Conservation (phyloP, 805 yeast species). For the Schwanniomyces polymorphus region DNA sequence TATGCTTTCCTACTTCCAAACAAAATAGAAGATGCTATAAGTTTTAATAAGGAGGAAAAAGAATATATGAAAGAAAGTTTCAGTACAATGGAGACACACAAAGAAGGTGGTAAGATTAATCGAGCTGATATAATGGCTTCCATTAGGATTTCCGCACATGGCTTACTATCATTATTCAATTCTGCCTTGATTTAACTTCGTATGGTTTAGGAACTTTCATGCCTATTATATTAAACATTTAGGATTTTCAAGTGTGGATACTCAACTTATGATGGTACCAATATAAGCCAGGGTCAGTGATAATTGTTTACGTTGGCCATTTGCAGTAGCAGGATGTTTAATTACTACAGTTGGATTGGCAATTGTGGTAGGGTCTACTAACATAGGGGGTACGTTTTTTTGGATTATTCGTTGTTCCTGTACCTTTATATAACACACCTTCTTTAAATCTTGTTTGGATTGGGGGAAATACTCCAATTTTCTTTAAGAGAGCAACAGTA, state of each 20-base stretch:
- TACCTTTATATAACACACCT: conserved; percentile 35
- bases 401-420: conserved; percentile 34
- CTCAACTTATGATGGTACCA: conserved; percentile 43
- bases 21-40: conserved; percentile 38
- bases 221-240: conserved; percentile 38
- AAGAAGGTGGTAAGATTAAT: conserved; percentile 29
- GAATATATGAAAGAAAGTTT: conserved; percentile 34
- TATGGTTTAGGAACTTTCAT: conserved; percentile 45
- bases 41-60: conserved; percentile 37
- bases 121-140: conserved; percentile 12
- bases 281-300: conserved; percentile 33
- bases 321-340: conserved; percentile 21
- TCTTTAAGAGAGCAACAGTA: conserved; percentile 42
- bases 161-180: conserved; percentile 38
- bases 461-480: conserved; percentile 41
- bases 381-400: conserved; percentile 33
- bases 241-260: conserved; percentile 24
- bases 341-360: conserved; percentile 32
- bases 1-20: conserved; percentile 40
- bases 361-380: conserved; percentile 24
- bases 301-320: conserved; percentile 27
- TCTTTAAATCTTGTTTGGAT: conserved; percentile 45
- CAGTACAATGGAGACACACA: conserved; percentile 30
- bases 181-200: conserved; percentile 41
- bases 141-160: conserved; percentile 36